Evolutionary conservation across 1,139 yeast species (phyloP), one percentile per base, ranked within the genome.

Genomic region (Waltiozyma sp.): DNA sequence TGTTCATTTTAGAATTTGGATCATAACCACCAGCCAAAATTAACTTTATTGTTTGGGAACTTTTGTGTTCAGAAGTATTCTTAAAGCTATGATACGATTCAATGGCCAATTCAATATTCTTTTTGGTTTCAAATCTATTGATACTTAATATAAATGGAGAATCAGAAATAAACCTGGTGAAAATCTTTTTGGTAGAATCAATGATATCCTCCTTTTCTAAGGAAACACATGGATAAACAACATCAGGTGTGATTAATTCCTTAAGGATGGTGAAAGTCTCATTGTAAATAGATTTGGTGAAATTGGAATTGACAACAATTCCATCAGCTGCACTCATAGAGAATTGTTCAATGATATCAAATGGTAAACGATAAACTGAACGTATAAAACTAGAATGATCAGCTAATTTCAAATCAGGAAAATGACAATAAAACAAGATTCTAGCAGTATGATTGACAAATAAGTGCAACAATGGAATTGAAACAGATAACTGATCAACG

Each of bases 1-100:
- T 85, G 61, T 93, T 93, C 60, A 89, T 97, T 1, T 57, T 48
- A 15, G 34, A 31, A 10, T 15, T 31, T 15, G 34, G 52, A 60
- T 93, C 98, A 61, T 81, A 91, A 1, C 99, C 99, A n/a, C 99
- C 98, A 3, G 95, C 82, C 37, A 89, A 63, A 1, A 86, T 72
- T 40, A 89, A 68, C 47, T 76, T 72, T 38, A 67, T 59, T 3
- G 49, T 48, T 31, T 31, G 6, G 18, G 34, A 3, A n/a, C 3
- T 14, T n/a, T 6, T 7, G 18, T 31, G 34, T 4, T 31, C 18
- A 4, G 34, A 31, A n/a, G 34, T 31, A 8, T 55, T 57, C 7
- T 47, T 53, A 44, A 62, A 58, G 41, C 65, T 51, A 2, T 77
- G 72, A 59, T 70, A 86, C 0, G 96, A 66, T 38, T 71, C 63